Evolutionary conservation across 2,329 filamentous ascomycete genomes (phyloP).

Genomic region (Colletotrichum melonis): DNA sequence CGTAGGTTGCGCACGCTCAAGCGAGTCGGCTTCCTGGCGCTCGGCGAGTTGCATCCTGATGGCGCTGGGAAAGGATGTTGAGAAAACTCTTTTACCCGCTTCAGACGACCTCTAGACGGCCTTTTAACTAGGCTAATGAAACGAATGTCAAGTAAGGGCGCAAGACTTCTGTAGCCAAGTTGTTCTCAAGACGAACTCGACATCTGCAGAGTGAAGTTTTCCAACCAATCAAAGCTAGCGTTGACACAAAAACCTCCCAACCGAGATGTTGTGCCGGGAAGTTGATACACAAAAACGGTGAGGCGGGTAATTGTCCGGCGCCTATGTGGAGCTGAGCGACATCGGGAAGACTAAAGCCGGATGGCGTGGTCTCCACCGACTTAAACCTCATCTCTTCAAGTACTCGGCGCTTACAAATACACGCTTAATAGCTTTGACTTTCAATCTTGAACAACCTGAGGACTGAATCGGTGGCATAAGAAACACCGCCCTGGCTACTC

Average conservation of each 20-base stretch:
- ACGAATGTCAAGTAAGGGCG: not conserved
- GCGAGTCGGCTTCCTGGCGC: not conserved
- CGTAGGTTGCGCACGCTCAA: not conserved
- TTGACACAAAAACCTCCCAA: not conserved
- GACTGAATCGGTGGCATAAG: not conserved
- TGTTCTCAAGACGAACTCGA: not conserved
- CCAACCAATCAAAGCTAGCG: not conserved
- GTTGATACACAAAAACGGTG: not conserved
- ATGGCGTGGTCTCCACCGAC: slow-evolving; percentile 14
- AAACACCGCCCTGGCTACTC: not conserved
- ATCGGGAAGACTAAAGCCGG: not conserved
- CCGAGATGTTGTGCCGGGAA: not conserved
- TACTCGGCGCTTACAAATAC: not conserved
- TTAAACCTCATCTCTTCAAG: not conserved
- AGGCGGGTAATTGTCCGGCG: not conserved
- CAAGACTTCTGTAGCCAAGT: not conserved
- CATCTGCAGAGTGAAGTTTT: not conserved
- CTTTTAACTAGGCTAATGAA: not conserved
- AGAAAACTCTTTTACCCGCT: not conserved
- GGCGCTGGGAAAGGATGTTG: not conserved
- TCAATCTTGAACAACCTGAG: not conserved
- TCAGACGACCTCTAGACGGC: not conserved
- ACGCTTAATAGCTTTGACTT: not conserved
- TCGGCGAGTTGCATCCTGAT: not conserved
- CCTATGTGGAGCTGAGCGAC: not conserved